Conservation (phyloP, 2,329 filamentous ascomycete species). For the Colletotrichum nymphaeae region DNA sequence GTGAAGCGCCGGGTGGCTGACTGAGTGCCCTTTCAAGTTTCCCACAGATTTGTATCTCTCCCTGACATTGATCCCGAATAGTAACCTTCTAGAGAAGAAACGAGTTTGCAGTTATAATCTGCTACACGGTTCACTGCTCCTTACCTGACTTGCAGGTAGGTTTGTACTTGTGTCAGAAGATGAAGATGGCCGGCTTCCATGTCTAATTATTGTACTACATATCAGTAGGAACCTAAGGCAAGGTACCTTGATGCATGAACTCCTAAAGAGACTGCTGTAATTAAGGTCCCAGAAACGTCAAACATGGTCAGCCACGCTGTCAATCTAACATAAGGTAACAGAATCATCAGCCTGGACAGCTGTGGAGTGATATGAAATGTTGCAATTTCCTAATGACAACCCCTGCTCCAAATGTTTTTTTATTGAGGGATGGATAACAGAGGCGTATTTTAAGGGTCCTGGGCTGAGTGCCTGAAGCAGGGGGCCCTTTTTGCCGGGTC, state of each 20-base stretch:
- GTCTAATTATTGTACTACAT: not conserved
- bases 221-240: too few relatives aligned
- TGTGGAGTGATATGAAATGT: slow-evolving; percentile 16
- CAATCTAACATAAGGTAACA: not conserved
- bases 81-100: not conserved
- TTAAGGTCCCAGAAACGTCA: slow-evolving; percentile 6
- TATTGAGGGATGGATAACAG: not conserved
- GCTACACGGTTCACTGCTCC: not conserved
- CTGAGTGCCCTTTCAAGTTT: slow-evolving; percentile 12
- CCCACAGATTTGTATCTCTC: not conserved
- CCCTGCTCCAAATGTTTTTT: slow-evolving; percentile 3
- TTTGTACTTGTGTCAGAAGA: too few relatives aligned
- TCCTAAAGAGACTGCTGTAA: slow-evolving; percentile 9
- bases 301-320: not conserved
- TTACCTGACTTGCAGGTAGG: not conserved
- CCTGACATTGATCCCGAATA: not conserved
- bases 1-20: slow-evolving; percentile 24
- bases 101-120: not conserved
- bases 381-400: slow-evolving; percentile 11
- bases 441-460: slow-evolving; percentile 26
- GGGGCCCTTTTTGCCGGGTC: slow-evolving; percentile 9
- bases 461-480: slow-evolving; percentile 12
- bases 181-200: not conserved
- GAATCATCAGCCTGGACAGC: not conserved
- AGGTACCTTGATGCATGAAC: slow-evolving; percentile 10